Conservation (phyloP, 352 stramenopile species). For the Phytopythium chamaehyphon region DNA sequence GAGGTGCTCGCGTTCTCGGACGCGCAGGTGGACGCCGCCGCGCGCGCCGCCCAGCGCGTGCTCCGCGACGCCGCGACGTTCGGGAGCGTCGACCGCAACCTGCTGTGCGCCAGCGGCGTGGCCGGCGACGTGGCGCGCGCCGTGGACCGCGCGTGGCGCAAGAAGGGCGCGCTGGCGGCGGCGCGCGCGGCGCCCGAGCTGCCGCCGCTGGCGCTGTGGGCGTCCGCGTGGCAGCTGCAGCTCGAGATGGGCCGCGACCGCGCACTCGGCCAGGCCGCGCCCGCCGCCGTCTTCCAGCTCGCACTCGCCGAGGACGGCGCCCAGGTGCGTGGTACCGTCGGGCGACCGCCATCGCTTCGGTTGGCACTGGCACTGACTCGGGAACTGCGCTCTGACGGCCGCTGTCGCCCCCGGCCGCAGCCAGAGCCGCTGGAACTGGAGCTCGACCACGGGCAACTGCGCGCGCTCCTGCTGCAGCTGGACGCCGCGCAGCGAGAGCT, state of each 20-base stretch:
- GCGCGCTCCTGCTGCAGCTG: constrained; percentile 52
- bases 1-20: constrained; percentile 37
- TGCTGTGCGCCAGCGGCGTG: constrained; percentile 21
- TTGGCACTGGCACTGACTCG: too few relatives aligned
- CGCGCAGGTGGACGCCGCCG: constrained; percentile 34
- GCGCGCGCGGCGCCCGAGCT: constrained; percentile 11
- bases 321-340: not conserved
- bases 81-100: constrained; percentile 21
- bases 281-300: constrained; percentile 55
- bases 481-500: constrained; percentile 54
- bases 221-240: constrained; percentile 49
- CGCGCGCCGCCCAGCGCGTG: constrained; percentile 21
- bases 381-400: too few relatives aligned
- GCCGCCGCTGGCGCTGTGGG: constrained; percentile 23
- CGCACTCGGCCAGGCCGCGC: constrained; percentile 29
- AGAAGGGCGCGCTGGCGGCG: constrained; percentile 29
- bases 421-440: constrained; percentile 53
- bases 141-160: constrained; percentile 56
- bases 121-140: constrained; percentile 19
- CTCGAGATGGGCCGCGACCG: constrained; percentile 48
- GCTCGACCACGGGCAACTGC: constrained; percentile 51
- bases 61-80: constrained; percentile 47
- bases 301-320: constrained; percentile 17
- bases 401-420: constrained; percentile 8
- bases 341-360: too few relatives aligned